Base-by-base conservation (phyloP, 805 yeast species). In the Saccharomycopsis sp. region DNA sequence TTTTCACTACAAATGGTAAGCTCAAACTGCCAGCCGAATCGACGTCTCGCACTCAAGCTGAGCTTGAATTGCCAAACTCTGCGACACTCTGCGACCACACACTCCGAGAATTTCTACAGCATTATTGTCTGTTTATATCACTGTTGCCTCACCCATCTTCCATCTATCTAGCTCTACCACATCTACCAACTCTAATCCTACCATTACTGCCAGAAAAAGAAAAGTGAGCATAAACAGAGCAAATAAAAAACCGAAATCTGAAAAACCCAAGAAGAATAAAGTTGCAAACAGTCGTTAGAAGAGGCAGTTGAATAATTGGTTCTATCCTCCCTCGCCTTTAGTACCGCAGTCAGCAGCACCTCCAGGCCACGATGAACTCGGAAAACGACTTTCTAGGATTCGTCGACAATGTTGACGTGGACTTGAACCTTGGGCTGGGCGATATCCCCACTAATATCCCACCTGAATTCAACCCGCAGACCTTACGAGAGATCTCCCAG, bases 331-430 rank as follows among this genome's bases (percentile, higher is more conserved):
- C 38, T 7, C 9, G 38, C 38, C 38, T 29, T 29, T 29, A 7
- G 38, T 7, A 29, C 38, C 38, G 38, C 38, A 29, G 38, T 7
- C 38, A 29, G 12, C 38, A 29, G 38, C 38, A 29, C 38, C 38
- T 5, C 12, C 12, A 29, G 38, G 38, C 38, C 38, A 29, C 38
- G 49, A 47, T 47, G 53, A 49, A 53, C 49, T n/a, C 53, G 3
- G 53, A 44, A 15, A 52, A 55, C 44, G 61, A 58, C 23, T 58
- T 55, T 29, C 41, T 55, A 34, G 58, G 54, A 14, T 29, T 58
- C 12, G 23, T 35, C 22, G 47, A 44, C 25, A 47, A 41, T 12
- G 58, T 41, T 29, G 58, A 58, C 7, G 24, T 58, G 23, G 58
- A 58, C 29, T 25, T 58, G 23, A 56, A 56, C 17, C 44, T 58